Conservation (phyloP, 1,284 basidiomycete genomes). For the Puccinia brachypodii region DNA sequence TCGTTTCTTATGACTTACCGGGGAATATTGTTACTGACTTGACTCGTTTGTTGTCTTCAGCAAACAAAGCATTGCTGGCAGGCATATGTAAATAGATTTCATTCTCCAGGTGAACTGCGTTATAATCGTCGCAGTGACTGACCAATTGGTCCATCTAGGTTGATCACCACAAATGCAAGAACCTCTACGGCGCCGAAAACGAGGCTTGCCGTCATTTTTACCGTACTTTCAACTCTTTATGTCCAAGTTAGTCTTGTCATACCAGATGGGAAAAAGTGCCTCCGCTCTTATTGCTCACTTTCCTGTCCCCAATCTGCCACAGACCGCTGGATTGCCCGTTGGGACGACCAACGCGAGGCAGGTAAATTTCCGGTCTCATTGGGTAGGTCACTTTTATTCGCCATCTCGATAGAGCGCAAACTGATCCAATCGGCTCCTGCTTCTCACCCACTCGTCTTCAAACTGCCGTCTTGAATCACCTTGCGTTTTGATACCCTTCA, state of each 20-base stretch:
- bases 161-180: constrained; percentile 93
- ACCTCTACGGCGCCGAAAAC: constrained; percentile 96
- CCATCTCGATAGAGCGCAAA: not conserved
- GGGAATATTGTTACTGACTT: constrained; percentile 31
- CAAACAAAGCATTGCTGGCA: constrained; percentile 64
- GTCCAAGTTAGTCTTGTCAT: constrained; percentile 63
- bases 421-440: not conserved
- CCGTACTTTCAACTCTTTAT: constrained; percentile 91
- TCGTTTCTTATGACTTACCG: constrained; percentile 77
- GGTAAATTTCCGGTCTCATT: constrained; percentile 72
- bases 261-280: not conserved
- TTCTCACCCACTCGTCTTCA: not conserved
- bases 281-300: not conserved
- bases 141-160: constrained; percentile 10
- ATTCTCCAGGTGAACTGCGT: not conserved
- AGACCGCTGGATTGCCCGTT: constrained; percentile 69
- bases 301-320: not conserved
- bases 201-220: constrained; percentile 99
- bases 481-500: not conserved
- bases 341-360: constrained; percentile 87
- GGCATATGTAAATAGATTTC: constrained; percentile 68
- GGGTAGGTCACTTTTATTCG: constrained; percentile 9
- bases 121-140: not conserved
- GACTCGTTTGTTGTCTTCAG: constrained; percentile 11
- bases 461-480: not conserved